Conservation (phyloP, 805 yeast genomes). For the Yarrowia deformans region DNA sequence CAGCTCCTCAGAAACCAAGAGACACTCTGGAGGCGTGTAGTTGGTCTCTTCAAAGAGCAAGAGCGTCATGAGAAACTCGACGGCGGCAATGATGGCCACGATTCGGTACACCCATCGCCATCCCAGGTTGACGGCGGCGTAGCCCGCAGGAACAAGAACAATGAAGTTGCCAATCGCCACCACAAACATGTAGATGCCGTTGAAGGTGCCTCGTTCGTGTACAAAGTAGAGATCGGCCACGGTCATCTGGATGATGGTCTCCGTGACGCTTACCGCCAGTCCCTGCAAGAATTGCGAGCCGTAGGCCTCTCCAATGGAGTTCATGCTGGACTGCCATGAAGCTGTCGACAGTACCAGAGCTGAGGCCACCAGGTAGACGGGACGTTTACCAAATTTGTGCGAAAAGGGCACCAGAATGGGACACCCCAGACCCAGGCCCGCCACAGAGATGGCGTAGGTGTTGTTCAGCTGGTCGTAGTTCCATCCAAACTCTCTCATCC, state of each 20-base stretch:
- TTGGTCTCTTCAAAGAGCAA: not conserved
- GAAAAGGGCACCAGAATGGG: constrained; percentile 2
- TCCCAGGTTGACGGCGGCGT: not conserved
- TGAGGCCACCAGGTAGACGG: constrained; percentile 1
- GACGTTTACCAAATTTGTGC: constrained; percentile 4
- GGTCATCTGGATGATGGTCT: constrained; percentile 9
- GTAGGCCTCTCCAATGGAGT: not conserved
- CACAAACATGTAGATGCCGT: constrained; percentile 10
- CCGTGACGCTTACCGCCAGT: not conserved
- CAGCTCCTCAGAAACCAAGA: not conserved
- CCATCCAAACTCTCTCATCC: not conserved
- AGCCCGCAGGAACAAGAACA: not conserved
- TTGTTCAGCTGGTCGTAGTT: not conserved
- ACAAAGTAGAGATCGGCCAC: constrained; percentile 17
- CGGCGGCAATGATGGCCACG: not conserved
- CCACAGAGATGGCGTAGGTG: not conserved
- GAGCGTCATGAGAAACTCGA: not conserved
- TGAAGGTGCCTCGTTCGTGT: constrained; percentile 1
- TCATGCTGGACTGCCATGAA: not conserved
- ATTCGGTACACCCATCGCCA: constrained; percentile 9
- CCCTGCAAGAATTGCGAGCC: constrained; percentile 2
- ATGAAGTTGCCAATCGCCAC: not conserved
- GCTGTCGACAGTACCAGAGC: not conserved
- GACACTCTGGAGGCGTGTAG: not conserved
- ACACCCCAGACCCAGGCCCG: constrained; percentile 12